phyloP scores from a whole-genome alignment of 2,329 filamentous ascomycete species.

The Phaeophleospora eucalypticola region DNA sequence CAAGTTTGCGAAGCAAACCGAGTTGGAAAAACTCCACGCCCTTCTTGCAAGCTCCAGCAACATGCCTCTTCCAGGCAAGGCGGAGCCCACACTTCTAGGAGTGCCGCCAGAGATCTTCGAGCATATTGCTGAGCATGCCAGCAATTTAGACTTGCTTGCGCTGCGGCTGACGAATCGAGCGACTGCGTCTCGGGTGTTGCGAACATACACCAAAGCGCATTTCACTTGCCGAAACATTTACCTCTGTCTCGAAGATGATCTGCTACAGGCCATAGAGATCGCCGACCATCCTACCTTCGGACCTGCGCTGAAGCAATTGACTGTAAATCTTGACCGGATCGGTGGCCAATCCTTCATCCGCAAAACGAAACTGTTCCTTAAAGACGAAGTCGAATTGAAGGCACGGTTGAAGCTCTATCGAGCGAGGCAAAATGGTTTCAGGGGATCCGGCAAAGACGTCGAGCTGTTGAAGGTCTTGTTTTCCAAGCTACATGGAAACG shows the following conservation, averaged over 20 bases:
- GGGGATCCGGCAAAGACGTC: too few relatives aligned
- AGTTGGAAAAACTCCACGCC: too few relatives aligned
- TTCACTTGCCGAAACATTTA: constrained; percentile 2
- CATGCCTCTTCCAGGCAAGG: too few relatives aligned
- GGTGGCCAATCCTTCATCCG: background rate
- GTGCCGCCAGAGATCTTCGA: constrained; percentile 4
- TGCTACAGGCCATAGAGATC: constrained; percentile 1
- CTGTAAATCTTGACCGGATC: background rate
- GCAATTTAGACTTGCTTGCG: background rate
- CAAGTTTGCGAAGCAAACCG: too few relatives aligned
- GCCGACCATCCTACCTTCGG: constrained; percentile 1
- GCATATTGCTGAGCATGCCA: constrained; percentile 2
- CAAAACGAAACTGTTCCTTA: too few relatives aligned
- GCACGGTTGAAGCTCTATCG: too few relatives aligned
- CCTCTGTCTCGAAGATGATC: constrained; percentile 1
- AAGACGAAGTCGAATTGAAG: too few relatives aligned
- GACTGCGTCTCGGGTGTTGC: background rate
- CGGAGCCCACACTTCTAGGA: background rate
- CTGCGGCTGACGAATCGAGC: constrained; percentile 4
- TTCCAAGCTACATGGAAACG: too few relatives aligned
- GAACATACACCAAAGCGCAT: background rate
- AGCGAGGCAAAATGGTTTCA: too few relatives aligned
- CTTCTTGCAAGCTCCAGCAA: too few relatives aligned
- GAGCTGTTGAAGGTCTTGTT: too few relatives aligned
- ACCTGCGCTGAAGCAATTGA: background rate